Evolutionary conservation across 1,284 basidiomycete species (phyloP).

Genomic region (Gyrodon tennesseensis): DNA sequence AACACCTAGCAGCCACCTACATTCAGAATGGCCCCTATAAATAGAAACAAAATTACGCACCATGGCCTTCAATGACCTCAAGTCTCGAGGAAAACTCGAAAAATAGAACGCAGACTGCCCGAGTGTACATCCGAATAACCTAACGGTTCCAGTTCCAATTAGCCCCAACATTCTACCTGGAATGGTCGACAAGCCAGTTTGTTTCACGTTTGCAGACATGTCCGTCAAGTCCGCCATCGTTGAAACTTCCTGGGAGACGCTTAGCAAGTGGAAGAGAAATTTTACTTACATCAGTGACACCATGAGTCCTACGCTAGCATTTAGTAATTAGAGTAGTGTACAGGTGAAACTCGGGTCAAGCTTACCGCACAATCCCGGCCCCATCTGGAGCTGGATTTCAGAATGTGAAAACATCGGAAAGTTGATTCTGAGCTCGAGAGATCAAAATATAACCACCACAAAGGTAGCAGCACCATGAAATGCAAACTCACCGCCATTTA

Average conservation of each 20-base stretch:
- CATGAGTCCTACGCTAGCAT: slow-evolving; percentile 3
- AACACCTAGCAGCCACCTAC: slow-evolving; percentile 6
- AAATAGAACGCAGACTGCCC: slow-evolving; percentile 26
- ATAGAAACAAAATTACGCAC: slow-evolving; percentile 11
- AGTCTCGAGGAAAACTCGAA: slow-evolving; percentile 23
- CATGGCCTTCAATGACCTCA: slow-evolving; percentile 21
- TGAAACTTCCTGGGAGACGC: neutral
- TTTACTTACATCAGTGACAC: slow-evolving; percentile 21
- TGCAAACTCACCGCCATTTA: neutral
- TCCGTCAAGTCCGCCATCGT: neutral
- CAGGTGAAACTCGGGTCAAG: neutral
- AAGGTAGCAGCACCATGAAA: neutral
- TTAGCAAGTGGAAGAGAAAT: neutral
- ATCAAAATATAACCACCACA: neutral
- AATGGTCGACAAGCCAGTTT: neutral
- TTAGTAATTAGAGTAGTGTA: neutral
- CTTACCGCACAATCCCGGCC: slow-evolving; percentile 23
- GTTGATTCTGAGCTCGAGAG: neutral
- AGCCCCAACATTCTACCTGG: neutral
- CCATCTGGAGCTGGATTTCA: slow-evolving; percentile 5
- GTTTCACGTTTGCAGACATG: neutral
- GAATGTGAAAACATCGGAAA: slow-evolving; percentile 2
- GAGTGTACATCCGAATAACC: slow-evolving; percentile 25
- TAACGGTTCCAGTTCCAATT: neutral
- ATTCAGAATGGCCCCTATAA: neutral